Evolutionary conservation across 805 yeast genomes (phyloP).

Genomic region (Wickerhamiella siamensis): DNA sequence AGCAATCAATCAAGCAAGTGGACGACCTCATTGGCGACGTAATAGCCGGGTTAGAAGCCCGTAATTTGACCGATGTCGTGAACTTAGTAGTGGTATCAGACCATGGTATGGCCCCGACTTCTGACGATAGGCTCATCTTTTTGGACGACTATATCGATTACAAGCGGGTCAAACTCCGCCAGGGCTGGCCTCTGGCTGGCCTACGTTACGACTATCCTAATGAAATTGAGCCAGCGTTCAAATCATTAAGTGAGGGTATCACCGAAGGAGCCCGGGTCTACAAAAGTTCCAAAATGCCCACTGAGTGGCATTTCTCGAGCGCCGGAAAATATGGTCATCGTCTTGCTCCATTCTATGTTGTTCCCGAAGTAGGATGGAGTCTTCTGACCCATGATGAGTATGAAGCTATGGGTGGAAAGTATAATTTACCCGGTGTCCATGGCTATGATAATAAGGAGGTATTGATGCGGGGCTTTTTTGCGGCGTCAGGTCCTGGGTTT

Average conservation of each 20-base stretch:
- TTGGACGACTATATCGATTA: constrained; percentile 58
- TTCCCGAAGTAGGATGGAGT: constrained; percentile 73
- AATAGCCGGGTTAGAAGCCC: constrained; percentile 31
- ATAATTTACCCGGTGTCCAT: constrained; percentile 63
- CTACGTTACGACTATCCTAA: constrained; percentile 39
- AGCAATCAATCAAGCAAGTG: constrained; percentile 42
- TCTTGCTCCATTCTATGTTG: constrained; percentile 72
- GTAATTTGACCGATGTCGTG: constrained; percentile 51
- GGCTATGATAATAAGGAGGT: constrained; percentile 70
- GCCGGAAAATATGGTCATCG: constrained; percentile 36
- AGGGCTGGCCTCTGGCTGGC: constrained; percentile 82
- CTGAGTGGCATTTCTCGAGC: constrained; percentile 35
- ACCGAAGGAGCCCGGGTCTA: constrained; percentile 28
- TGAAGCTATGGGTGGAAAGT: constrained; percentile 34
- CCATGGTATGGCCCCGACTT: constrained; percentile 88
- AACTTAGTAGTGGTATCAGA: constrained; percentile 74
- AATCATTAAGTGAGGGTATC: not conserved
- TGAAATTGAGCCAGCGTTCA: constrained; percentile 22
- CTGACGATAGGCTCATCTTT: constrained; percentile 49
- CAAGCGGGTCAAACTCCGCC: constrained; percentile 41
- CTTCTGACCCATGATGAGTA: constrained; percentile 47
- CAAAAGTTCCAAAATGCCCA: constrained; percentile 39
- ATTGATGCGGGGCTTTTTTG: constrained; percentile 69
- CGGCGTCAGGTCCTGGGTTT: constrained; percentile 75
- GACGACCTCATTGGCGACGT: constrained; percentile 48